Percentiles rank a stretch among this genome's conserved stretches.
Evolutionary conservation across 345 rosid species (phyloP).

Genomic region (Clausena lansium): DNA sequence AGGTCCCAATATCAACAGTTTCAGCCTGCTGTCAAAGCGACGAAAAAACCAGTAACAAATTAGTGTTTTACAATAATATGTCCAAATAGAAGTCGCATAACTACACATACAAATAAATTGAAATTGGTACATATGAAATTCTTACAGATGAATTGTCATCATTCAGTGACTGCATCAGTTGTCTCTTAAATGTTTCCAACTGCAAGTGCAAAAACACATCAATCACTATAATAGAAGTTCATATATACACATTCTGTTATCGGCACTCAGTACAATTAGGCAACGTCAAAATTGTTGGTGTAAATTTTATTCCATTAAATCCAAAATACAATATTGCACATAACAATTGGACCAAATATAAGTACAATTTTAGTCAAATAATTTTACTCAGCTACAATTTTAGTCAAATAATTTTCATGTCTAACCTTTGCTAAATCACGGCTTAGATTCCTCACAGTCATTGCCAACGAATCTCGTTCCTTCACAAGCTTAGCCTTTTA

Average conservation of each 20-base stretch:
- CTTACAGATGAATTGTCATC: conserved; percentile 79
- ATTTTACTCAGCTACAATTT: background rate
- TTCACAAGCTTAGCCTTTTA: conserved; percentile 64
- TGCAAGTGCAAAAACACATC: conserved; percentile 21
- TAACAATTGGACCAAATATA: background rate
- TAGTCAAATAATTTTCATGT: background rate
- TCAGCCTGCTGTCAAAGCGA: conserved; percentile 45
- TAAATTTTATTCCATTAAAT: background rate
- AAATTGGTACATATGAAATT: background rate
- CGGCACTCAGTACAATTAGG: background rate
- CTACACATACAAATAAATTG: background rate
- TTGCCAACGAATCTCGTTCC: conserved; percentile 73
- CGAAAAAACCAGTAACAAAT: conserved; percentile 8
- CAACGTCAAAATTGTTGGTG: background rate
- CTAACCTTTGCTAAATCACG: conserved; percentile 83
- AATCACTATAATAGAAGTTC: background rate
- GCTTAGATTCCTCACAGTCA: conserved; percentile 74
- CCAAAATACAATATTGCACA: background rate
- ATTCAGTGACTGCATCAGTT: conserved; percentile 80
- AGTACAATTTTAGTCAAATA: background rate
- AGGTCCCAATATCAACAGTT: conserved; percentile 63
- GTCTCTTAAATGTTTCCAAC: conserved; percentile 93
- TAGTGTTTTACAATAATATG: background rate
- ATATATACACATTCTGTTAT: background rate
- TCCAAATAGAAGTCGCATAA: background rate